phyloP scores from a whole-genome alignment of 768 basidiomycete species.

The Kwoniella dejecticola region DNA sequence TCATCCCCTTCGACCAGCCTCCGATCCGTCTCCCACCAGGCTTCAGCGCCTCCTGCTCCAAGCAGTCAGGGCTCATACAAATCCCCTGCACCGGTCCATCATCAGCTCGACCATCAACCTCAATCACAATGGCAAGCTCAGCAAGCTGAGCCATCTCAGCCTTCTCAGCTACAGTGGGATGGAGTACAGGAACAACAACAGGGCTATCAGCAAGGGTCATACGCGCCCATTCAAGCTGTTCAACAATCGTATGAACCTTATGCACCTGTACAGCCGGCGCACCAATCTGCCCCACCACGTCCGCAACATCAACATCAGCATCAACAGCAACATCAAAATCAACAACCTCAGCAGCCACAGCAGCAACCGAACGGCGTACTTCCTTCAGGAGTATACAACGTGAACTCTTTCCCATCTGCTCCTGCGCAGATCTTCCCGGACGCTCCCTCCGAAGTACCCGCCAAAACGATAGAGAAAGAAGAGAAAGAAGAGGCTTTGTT shows the following conservation, averaged over 20 bases:
- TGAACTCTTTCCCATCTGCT: constrained; percentile 41
- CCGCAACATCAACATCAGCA: constrained; percentile 12
- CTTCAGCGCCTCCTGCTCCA: constrained; percentile 8
- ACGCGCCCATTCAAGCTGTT: constrained; percentile 47
- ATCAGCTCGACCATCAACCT: constrained; percentile 2
- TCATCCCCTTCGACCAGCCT: constrained; percentile 13
- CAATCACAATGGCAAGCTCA: constrained; percentile 1
- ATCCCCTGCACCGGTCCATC: constrained; percentile 7
- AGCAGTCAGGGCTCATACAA: constrained; percentile 17
- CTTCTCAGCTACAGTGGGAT: constrained; percentile 8
- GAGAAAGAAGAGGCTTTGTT: constrained; percentile 50
- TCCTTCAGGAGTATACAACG: constrained; percentile 28
- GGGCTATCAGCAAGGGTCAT: constrained; percentile 16
- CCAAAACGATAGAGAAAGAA: constrained; percentile 24
- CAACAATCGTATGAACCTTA: constrained; percentile 25
- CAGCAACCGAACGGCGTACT: constrained; percentile 5
- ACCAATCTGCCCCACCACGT: too few species aligned
- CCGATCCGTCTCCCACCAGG: constrained; percentile 5
- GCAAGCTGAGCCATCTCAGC: background rate
- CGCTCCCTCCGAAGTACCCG: constrained; percentile 36
- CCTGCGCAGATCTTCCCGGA: constrained; percentile 52
- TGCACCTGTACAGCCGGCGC: constrained; percentile 10
- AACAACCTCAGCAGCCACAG: constrained; percentile 11
- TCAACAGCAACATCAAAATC: constrained; percentile 13
- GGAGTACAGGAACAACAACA: constrained; percentile 32